These are phyloP conservation scores for Xylariomycetidae sp. DNA, from an alignment of 2,329 filamentous ascomycete genomes.

Conservation along the genomic window DNA sequence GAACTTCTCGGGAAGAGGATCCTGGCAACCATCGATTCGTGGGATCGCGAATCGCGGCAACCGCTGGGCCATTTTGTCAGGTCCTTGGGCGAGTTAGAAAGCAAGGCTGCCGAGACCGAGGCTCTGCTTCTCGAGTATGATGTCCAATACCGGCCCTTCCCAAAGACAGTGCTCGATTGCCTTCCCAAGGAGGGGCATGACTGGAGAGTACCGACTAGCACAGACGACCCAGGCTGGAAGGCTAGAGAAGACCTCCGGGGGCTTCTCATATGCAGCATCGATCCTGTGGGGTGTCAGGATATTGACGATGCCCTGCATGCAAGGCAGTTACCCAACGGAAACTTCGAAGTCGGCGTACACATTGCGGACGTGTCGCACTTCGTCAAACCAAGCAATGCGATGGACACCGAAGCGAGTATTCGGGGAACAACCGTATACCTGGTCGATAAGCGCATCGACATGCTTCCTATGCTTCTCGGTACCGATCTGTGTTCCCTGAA, in stretches of 20 bases:
- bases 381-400: conserved; percentile 92
- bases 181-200: conserved; percentile 86
- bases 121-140: conserved; percentile 92
- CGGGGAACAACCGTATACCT: conserved; percentile 95
- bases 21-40: conserved; percentile 88
- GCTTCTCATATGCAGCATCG: conserved; percentile 93
- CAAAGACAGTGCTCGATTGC: conserved; percentile 91
- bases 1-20: conserved; percentile 89
- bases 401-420: conserved; percentile 92
- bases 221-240: conserved; percentile 80
- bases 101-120: conserved; percentile 96
- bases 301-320: conserved; percentile 97
- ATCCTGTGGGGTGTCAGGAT: conserved; percentile 92
- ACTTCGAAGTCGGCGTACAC: conserved; percentile 93
- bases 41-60: conserved; percentile 90
- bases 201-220: conserved; percentile 83
- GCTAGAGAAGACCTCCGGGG: conserved; percentile 78
- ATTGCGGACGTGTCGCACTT: conserved; percentile 99
- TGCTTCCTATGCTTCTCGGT: conserved; percentile 93
- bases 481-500: conserved; percentile 96
- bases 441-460: conserved; percentile 98
- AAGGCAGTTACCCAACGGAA: conserved; percentile 78
- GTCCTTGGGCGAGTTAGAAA: conserved; percentile 88
- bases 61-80: conserved; percentile 92
- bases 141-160: conserved; percentile 95